A percentile compares a stretch with the other conserved stretches of the same genome.
phyloP scores from a whole-genome alignment of 257 asterid genomes.

The Nicotiana benthamiana region DNA sequence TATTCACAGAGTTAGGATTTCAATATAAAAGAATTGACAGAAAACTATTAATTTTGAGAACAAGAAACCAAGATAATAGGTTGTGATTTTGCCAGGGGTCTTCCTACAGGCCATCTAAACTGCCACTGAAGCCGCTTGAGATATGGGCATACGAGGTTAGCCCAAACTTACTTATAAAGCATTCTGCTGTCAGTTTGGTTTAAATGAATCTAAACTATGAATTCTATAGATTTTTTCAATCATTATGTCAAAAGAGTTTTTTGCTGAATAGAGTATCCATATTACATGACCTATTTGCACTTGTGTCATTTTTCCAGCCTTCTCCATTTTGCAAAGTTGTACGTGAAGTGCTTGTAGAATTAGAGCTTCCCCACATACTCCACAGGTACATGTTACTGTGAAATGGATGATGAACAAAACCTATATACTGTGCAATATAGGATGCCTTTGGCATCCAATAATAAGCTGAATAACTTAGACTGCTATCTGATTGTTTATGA shows the following conservation, averaged over 20 bases:
- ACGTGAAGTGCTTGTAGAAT: slow-evolving; percentile 79
- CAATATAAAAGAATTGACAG: background rate
- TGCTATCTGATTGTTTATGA: background rate
- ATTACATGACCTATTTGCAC: background rate
- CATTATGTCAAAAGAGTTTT: background rate
- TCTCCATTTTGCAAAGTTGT: slow-evolving; percentile 95
- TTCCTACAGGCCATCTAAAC: slow-evolving; percentile 57
- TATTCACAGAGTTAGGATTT: background rate
- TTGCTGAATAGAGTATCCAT: background rate
- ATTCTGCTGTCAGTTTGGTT: background rate
- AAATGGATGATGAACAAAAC: slow-evolving; percentile 1
- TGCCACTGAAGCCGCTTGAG: slow-evolving; percentile 85
- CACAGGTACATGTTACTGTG: slow-evolving; percentile 45
- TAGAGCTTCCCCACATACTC: slow-evolving; percentile 87
- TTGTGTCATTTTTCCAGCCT: slow-evolving; percentile 35
- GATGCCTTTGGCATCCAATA: background rate
- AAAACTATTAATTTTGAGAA: background rate
- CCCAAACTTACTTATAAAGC: background rate
- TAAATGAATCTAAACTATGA: background rate
- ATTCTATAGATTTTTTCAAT: background rate
- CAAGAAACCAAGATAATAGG: background rate
- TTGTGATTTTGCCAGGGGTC: slow-evolving; percentile 42
- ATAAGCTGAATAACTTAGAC: background rate
- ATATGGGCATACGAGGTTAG: slow-evolving; percentile 95
- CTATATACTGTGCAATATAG: background rate